phyloP scores from a whole-genome alignment of 1,139 yeast species.

The Taiozyma sp. region DNA sequence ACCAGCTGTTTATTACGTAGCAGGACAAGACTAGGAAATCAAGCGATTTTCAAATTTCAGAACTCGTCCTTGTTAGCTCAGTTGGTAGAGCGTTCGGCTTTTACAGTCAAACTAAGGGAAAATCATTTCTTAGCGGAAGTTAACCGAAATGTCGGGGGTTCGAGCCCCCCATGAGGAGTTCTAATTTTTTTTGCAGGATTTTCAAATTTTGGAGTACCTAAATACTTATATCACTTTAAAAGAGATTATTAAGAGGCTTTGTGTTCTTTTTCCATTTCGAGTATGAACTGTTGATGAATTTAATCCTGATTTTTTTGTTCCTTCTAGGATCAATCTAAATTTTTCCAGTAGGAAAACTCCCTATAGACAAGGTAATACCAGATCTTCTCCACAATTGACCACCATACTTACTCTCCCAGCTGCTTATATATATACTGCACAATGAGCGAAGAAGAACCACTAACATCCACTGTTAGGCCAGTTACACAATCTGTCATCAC shows the following conservation, averaged over 20 bases:
- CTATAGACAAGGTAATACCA: neutral
- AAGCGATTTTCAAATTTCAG: neutral
- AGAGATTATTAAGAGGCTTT: no score
- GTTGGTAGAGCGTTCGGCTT: conserved; percentile 21
- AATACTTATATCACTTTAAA: no score
- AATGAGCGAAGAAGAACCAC: conserved; percentile 27
- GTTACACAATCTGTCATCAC: conserved; percentile 59
- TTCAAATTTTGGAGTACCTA: no score
- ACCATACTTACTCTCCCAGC: neutral
- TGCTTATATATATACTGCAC: neutral
- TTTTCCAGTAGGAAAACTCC: neutral
- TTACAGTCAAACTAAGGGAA: conserved; percentile 13
- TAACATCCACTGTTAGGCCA: conserved; percentile 31
- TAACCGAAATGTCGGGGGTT: conserved; percentile 21
- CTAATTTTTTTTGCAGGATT: conserved; percentile 7
- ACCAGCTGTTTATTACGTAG: no score
- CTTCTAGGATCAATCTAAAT: neutral
- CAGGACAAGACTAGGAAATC: no score
- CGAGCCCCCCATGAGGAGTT: conserved; percentile 23
- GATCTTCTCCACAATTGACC: neutral
- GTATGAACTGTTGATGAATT: no score
- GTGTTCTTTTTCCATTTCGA: no score
- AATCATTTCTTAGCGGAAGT: conserved; percentile 12
- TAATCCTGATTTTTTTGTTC: neutral
- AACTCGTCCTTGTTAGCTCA: conserved; percentile 22